These are phyloP conservation scores for Dioscorea cayenensis DNA, from an alignment of 116 monocot genomes.

Conservation along the genomic window DNA sequence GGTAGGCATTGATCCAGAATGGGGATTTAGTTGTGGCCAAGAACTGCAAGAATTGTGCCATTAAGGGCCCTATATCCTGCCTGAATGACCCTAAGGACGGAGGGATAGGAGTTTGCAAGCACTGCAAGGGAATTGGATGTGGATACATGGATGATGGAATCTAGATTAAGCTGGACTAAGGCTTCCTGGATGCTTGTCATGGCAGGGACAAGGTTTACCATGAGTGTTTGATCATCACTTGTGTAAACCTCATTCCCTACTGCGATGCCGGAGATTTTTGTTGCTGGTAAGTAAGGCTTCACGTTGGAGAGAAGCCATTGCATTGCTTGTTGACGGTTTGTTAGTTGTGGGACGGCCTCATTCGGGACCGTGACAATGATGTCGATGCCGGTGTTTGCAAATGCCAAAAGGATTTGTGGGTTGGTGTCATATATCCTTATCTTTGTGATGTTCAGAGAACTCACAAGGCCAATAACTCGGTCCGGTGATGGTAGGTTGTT, in stretches of 20 bases:
- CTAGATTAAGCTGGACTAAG: constrained; percentile 19
- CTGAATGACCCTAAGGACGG: constrained; percentile 26
- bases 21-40: constrained; percentile 27
- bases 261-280: constrained; percentile 21
- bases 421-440: constrained; percentile 32
- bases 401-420: constrained; percentile 17
- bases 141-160: constrained; percentile 21
- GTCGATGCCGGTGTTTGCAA: constrained; percentile 16
- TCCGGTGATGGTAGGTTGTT: constrained; percentile 30
- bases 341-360: constrained; percentile 3
- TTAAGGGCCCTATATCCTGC: constrained; percentile 3
- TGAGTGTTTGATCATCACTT: constrained; percentile 14
- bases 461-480: constrained; percentile 11
- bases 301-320: constrained; percentile 19
- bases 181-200: constrained; percentile 21
- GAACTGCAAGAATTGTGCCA: constrained; percentile 30
- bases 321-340: constrained; percentile 3
- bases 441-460: constrained; percentile 10
- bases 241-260: constrained; percentile 38
- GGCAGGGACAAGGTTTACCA: constrained; percentile 23
- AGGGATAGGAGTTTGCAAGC: constrained; percentile 25
- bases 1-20: constrained; percentile 53
- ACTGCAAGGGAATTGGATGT: constrained; percentile 32
- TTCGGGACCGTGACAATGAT: constrained; percentile 25
- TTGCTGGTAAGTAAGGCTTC: constrained; percentile 12